Evolutionary conservation across 2,329 filamentous ascomycete species (phyloP), one percentile per base, ranked within the genome.

Genomic region (Paramyrothecium roridum): DNA sequence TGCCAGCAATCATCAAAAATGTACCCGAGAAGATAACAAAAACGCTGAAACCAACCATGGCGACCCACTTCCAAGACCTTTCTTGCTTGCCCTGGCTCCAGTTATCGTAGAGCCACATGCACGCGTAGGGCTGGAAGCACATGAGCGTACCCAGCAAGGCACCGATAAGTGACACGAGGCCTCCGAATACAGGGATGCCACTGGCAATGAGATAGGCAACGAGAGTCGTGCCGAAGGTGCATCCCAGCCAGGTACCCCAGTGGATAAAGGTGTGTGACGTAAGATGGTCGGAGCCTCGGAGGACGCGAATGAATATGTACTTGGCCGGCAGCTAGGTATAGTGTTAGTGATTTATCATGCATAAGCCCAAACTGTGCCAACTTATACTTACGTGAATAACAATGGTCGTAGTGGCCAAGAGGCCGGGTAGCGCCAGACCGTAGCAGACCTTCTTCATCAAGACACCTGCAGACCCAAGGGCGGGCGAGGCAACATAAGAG

Each of bases 241-340:
- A 69, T 1, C 63, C 67, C 1, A 75, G 56, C 73, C 73, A 75
- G 1, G 67, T 64, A 2, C 56, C 54, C 73, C 73, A 75, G 52
- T 75, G 71, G 0, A 68, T 57, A 1, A 65, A 10, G 0, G 65
- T 68, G 59, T 74, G 72, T 40, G 63, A 61, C 59, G 72, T 69
- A 8, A 75, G 57, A 53, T 76, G 73, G 20, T 54, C 50, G 7
- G 72, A 73, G 57, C 69, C 56, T 19, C 73, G 69, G 3, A 76
- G 64, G 3, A 74, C 60, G 1, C 73, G 70, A 8, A 76, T 72
- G 34, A 76, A 75, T 7, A 74, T 55, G 52, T 74, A 74, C 60
- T 75, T 76, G 51, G 73, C 69, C 2, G 72, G 69, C 3, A 72
- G 68, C n/a, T 75, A 72, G 17, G 70, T 60, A 57, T 69, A 73